Percentiles rank a stretch among this genome's conserved stretches.
Conservation (phyloP, 208 protist species). For the Trypanosomatidae sp. region DNA sequence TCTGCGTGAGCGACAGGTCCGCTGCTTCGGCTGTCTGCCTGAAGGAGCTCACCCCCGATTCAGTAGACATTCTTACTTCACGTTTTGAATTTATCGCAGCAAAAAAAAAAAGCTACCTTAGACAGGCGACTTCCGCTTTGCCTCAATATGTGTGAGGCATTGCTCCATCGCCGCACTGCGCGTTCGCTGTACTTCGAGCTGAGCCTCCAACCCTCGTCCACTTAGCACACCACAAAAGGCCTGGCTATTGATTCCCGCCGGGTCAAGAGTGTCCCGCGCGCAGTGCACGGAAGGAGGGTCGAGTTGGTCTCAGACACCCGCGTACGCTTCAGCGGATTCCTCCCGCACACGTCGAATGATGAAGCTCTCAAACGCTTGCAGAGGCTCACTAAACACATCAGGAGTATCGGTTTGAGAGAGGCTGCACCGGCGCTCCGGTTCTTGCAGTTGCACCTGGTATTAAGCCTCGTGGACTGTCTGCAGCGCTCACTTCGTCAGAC, state of each 20-base stretch:
- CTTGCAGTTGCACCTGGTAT: not conserved
- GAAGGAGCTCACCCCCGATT: not conserved
- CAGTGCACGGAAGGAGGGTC: not conserved
- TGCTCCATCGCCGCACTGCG: conserved; percentile 22
- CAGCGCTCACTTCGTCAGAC: not conserved
- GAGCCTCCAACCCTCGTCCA: conserved; percentile 2
- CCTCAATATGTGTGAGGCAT: conserved; percentile 32
- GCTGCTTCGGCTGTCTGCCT: not conserved
- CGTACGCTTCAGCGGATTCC: conserved; percentile 6
- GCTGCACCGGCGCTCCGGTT: not conserved
- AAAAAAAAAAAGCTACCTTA: not conserved
- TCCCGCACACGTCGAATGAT: conserved; percentile 37
- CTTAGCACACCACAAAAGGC: not conserved
- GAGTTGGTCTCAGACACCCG: conserved; percentile 1
- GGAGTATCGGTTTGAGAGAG: not conserved
- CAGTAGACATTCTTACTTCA: not conserved
- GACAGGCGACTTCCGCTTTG: conserved; percentile 13
- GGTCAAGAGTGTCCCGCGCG: not conserved
- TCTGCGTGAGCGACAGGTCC: conserved; percentile 20
- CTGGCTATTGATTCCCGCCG: not conserved
- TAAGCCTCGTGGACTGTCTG: conserved; percentile 1
- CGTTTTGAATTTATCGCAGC: conserved; percentile 6
- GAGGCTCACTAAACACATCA: conserved; percentile 17
- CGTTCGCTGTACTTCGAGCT: conserved; percentile 25
- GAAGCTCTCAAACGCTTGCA: conserved; percentile 40